A percentile compares a stretch with the other conserved stretches of the same genome.
Evolutionary conservation across 208 protist genomes (phyloP).

Genomic region (Porcisia hertigi): DNA sequence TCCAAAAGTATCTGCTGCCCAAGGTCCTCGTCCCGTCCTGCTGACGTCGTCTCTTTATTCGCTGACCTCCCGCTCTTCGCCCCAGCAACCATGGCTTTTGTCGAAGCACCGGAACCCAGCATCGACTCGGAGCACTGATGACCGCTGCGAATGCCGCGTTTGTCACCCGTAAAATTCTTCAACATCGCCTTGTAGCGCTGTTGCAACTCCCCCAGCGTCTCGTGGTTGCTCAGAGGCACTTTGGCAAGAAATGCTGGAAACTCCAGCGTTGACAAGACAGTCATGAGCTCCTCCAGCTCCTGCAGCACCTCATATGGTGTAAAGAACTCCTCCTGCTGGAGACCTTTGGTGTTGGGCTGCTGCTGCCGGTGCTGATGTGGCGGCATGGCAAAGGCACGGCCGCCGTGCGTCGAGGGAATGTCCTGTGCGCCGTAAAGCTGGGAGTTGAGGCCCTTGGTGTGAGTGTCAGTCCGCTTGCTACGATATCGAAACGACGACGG

Average conservation of each 20-base stretch:
- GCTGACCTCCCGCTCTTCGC: not conserved
- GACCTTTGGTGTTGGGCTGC: conserved; percentile 22
- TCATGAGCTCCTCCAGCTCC: conserved; percentile 46
- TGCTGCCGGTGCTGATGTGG: conserved; percentile 20
- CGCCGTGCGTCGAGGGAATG: conserved; percentile 13
- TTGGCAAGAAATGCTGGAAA: conserved; percentile 33
- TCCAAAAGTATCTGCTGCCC: conserved; percentile 15
- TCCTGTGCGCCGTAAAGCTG: conserved; percentile 10
- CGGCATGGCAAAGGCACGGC: conserved; percentile 1
- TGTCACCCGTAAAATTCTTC: conserved; percentile 43
- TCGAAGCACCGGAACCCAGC: not conserved
- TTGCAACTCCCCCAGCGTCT: conserved; percentile 50
- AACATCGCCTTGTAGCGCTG: conserved; percentile 48
- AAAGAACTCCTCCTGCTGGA: conserved; percentile 41
- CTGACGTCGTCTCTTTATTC: not conserved
- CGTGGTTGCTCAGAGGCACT: conserved; percentile 47
- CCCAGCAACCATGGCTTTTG: not conserved
- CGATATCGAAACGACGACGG: not conserved
- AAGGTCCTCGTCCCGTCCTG: not conserved
- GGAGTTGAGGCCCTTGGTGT: conserved; percentile 1
- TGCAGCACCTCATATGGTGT: conserved; percentile 45
- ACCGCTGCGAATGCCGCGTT: conserved; percentile 25
- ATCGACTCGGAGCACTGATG: not conserved
- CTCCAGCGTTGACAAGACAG: conserved; percentile 17
- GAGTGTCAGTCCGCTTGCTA: not conserved